Evolutionary conservation across 2,329 filamentous ascomycete species (phyloP).

Genomic region (Trichophyton rubrum): DNA sequence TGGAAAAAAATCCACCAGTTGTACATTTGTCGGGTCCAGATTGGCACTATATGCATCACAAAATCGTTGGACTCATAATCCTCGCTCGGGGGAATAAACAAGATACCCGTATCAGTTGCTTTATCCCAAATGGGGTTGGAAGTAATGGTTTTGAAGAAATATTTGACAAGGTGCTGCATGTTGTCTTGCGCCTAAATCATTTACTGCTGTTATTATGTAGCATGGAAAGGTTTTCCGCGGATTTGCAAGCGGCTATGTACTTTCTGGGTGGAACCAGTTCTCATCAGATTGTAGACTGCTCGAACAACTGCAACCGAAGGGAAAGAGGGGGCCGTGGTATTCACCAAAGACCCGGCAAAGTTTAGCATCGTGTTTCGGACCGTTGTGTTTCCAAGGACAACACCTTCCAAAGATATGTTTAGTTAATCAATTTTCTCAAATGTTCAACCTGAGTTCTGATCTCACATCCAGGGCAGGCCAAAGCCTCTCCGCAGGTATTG

Average conservation of each 20-base stretch:
- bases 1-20: conserved; percentile 21
- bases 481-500: conserved; percentile 35
- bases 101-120: conserved; percentile 8
- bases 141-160: conserved; percentile 7
- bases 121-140: conserved; percentile 7
- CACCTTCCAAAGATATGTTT: conserved; percentile 23
- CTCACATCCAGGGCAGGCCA: conserved; percentile 47
- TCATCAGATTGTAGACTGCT: conserved; percentile 40
- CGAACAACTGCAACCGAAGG: conserved; percentile 42
- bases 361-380: conserved; percentile 51
- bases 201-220: neutral
- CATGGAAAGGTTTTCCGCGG: neutral
- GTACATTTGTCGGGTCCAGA: conserved; percentile 29
- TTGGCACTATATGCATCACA: conserved; percentile 28
- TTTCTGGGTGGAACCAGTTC: conserved; percentile 29
- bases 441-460: conserved; percentile 6
- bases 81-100: conserved; percentile 6
- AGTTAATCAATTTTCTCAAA: too few relatives aligned
- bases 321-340: conserved; percentile 51
- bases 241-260: conserved; percentile 11
- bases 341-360: conserved; percentile 54
- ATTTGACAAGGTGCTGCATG: conserved; percentile 12
- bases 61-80: conserved; percentile 24
- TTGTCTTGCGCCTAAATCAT: conserved; percentile 7
- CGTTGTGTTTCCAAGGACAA: conserved; percentile 44